phyloP scores from a whole-genome alignment of 2,329 filamentous ascomycete genomes.

The Parastagonospora avenae region DNA sequence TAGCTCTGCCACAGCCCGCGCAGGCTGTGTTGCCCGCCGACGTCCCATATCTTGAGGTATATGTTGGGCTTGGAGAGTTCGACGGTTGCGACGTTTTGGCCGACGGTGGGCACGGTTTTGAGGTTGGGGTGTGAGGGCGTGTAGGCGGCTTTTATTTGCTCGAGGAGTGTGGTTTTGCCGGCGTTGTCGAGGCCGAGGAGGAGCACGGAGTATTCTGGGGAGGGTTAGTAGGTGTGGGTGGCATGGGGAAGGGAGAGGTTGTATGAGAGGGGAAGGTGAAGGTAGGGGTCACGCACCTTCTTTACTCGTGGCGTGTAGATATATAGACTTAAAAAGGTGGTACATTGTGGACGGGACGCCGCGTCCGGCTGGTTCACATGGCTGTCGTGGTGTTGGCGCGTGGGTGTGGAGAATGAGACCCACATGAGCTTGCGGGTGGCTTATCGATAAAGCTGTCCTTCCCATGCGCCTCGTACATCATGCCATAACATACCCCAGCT shows the following conservation, averaged over 20 bases:
- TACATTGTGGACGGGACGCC: constrained; percentile 67
- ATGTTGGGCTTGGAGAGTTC: constrained; percentile 55
- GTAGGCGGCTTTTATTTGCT: constrained; percentile 92
- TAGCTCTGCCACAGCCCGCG: constrained; percentile 95
- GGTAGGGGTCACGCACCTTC: constrained; percentile 65
- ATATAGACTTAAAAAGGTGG: constrained; percentile 92
- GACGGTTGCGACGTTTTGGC: constrained; percentile 8
- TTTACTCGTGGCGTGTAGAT: constrained; percentile 94
- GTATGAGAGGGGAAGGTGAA: too few species aligned
- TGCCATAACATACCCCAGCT: neutral
- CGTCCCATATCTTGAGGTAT: constrained; percentile 98
- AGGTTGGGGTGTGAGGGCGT: constrained; percentile 68
- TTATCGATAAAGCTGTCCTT: constrained; percentile 1
- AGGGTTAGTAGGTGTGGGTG: constrained; percentile 8
- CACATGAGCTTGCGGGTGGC: neutral
- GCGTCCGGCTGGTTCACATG: constrained; percentile 18
- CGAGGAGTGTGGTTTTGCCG: constrained; percentile 96
- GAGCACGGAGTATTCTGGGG: constrained; percentile 90
- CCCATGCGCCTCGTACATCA: neutral
- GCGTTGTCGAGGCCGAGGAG: constrained; percentile 97
- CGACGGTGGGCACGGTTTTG: constrained; percentile 86
- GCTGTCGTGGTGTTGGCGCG: constrained; percentile 1
- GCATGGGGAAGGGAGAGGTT: neutral
- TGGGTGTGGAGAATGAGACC: neutral
- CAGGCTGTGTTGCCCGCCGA: constrained; percentile 88